A percentile compares a stretch with the other conserved stretches of the same genome.
Evolutionary conservation across 1,139 yeast genomes (phyloP).

Genomic region (Magnusiomyces clavatus): DNA sequence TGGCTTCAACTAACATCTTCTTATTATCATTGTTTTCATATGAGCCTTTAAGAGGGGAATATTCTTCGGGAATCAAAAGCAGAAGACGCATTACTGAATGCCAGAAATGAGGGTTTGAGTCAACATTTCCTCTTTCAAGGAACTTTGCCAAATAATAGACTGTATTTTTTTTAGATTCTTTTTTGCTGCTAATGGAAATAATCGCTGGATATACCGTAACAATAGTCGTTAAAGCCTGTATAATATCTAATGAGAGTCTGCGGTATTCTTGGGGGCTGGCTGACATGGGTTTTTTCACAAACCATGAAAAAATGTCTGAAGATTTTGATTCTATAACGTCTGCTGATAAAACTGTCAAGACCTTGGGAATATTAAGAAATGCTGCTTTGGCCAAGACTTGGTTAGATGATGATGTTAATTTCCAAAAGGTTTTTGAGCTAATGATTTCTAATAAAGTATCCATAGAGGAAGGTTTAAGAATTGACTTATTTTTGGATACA

Average conservation of each 20-base stretch:
- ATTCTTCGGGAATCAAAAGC: not conserved
- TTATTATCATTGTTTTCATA: not conserved
- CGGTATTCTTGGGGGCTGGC: not conserved
- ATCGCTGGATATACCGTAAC: too few species aligned
- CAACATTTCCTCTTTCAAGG: not conserved
- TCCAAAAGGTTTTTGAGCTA: not conserved
- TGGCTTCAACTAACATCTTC: too few species aligned
- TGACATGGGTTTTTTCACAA: constrained; percentile 2
- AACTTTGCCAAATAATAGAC: not conserved
- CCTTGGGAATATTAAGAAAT: not conserved
- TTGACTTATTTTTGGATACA: too few species aligned
- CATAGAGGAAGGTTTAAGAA: too few species aligned
- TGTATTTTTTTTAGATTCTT: too few species aligned
- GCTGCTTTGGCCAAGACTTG: not conserved
- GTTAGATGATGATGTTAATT: not conserved
- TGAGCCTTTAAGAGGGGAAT: not conserved
- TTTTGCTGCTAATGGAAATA: too few species aligned
- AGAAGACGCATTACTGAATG: constrained; percentile 1
- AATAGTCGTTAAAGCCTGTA: not conserved
- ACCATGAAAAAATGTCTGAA: constrained; percentile 1
- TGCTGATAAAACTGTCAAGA: not conserved
- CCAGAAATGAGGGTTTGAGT: not conserved
- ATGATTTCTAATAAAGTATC: too few species aligned
- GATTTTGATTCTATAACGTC: not conserved
- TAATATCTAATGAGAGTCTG: not conserved